Percentiles rank a stretch among this genome's conserved stretches.
Evolutionary conservation across 1,284 basidiomycete species (phyloP).

Genomic region (Moesziomyces parantarcticus): DNA sequence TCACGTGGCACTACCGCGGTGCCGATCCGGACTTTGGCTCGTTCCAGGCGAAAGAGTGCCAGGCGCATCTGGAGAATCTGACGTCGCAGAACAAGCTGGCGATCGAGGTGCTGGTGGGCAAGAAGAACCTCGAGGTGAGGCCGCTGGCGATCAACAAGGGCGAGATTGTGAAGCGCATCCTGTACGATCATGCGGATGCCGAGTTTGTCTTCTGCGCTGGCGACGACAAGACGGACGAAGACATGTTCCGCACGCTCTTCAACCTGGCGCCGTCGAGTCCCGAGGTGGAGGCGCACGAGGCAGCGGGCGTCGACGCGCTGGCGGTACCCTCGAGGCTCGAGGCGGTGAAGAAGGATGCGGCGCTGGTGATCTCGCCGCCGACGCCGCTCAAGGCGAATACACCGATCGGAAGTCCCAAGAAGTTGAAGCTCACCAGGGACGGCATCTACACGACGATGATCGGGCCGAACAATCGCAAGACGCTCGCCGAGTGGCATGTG

Average conservation of each 20-base stretch:
- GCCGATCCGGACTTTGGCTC: constrained; percentile 92
- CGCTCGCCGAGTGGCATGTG: constrained; percentile 65
- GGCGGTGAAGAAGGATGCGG: constrained; percentile 8
- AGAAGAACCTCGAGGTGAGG: constrained; percentile 97
- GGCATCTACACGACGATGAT: constrained; percentile 64
- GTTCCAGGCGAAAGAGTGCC: constrained; percentile 79
- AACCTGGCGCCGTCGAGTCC: constrained; percentile 42
- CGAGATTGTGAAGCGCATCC: constrained; percentile 92
- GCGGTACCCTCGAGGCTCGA: background rate
- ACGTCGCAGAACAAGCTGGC: constrained; percentile 63
- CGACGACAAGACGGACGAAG: constrained; percentile 85
- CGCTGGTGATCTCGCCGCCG: constrained; percentile 49
- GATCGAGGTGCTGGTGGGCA: constrained; percentile 74
- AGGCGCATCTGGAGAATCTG: constrained; percentile 91
- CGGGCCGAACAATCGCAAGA: constrained; percentile 61
- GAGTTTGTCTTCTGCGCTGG: constrained; percentile 97
- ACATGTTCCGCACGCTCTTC: constrained; percentile 64
- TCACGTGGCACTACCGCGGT: constrained; percentile 97
- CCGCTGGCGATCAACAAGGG: constrained; percentile 97
- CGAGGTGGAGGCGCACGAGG: constrained; percentile 17
- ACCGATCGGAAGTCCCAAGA: constrained; percentile 42
- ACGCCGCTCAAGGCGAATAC: constrained; percentile 45
- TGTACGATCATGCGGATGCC: constrained; percentile 90
- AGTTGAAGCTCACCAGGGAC: constrained; percentile 44
- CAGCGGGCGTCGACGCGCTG: background rate